phyloP scores from a whole-genome alignment of 345 rosid genomes.

The Populus simonii region DNA sequence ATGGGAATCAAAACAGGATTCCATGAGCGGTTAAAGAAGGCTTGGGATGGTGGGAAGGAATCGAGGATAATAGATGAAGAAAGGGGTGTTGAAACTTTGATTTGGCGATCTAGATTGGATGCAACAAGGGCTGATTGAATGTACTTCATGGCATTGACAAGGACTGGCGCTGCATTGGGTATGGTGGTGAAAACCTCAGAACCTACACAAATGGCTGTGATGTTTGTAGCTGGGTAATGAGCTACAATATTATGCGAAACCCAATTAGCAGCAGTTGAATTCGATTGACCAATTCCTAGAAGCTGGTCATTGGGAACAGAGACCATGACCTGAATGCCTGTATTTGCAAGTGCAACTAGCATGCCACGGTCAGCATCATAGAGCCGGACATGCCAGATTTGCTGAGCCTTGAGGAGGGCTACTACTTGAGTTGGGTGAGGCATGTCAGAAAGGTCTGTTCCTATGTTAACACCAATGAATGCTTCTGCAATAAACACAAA shows the following conservation, averaged over 20 bases:
- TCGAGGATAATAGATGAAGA: conserved; percentile 85
- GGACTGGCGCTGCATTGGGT: conserved; percentile 76
- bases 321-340: conserved; percentile 79
- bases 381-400: conserved; percentile 71
- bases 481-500: conserved; percentile 24
- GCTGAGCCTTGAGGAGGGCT: conserved; percentile 83
- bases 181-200: conserved; percentile 74
- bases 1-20: conserved; percentile 83
- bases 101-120: conserved; percentile 76
- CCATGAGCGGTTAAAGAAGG: conserved; percentile 90
- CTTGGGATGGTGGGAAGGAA: conserved; percentile 99
- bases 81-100: conserved; percentile 87
- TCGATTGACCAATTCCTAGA: conserved; percentile 94
- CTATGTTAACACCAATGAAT: conserved; percentile 83
- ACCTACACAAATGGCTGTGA: conserved; percentile 96
- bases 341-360: conserved; percentile 84
- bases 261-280: conserved; percentile 98
- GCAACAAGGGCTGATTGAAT: conserved; percentile 89
- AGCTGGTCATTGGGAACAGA: conserved; percentile 93
- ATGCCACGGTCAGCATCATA: conserved; percentile 79
- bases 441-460: conserved; percentile 86
- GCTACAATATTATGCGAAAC: conserved; percentile 76
- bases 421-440: conserved; percentile 91
- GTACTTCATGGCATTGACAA: conserved; percentile 77
- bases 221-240: conserved; percentile 91